Evolutionary conservation across 2,329 filamentous ascomycete genomes (phyloP), one percentile per base, ranked within the genome.

Genomic region (Talaromyces pinophilus): DNA sequence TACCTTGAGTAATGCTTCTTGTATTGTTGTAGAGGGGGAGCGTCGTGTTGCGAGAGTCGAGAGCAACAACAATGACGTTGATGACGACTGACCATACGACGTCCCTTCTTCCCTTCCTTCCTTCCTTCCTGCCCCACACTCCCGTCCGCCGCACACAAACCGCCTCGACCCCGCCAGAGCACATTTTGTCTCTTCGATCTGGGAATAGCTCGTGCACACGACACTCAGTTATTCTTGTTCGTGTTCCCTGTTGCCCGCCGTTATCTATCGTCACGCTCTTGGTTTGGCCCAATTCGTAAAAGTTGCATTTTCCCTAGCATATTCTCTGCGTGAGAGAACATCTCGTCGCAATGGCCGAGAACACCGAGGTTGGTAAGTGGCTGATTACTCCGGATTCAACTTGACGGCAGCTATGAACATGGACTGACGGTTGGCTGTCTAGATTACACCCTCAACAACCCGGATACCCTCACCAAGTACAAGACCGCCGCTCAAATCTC

Each of bases 391-490:
- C 33, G 5, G 30, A 38, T 33, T 54, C 28, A 57, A 7, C 11
- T 40, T 25, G n/a, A 25, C 30, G 10, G 33, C 33, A n/a, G n/a
- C 10, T 38, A 40, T 15, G 33, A 25, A n/a, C 54, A 60, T 19
- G 15, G 7, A n/a, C 22, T 60, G 38, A 60, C 57, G 30, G 19
- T 22, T 38, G 30, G 2, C 40, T 35, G 8, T 46, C 19, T 71
- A 96, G 92, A 96, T 80, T 93, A 96, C 84, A 87, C 91, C 72
- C 88, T 97, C 80, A 92, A 89, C 81, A 95, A 96, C 85, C 92
- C 92, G 69, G 92, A 96, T 80, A 97, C 93, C 75, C 87, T 99
- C 75, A 98, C 95, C 83, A 99, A 98, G 87, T 98, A 98, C 87
- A 98, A 97, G 89, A 93, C 91, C 71, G 95, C 95, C 66, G 94